Evolutionary conservation across 2,329 filamentous ascomycete genomes (phyloP).

Genomic region (Bipolaris gigantea): DNA sequence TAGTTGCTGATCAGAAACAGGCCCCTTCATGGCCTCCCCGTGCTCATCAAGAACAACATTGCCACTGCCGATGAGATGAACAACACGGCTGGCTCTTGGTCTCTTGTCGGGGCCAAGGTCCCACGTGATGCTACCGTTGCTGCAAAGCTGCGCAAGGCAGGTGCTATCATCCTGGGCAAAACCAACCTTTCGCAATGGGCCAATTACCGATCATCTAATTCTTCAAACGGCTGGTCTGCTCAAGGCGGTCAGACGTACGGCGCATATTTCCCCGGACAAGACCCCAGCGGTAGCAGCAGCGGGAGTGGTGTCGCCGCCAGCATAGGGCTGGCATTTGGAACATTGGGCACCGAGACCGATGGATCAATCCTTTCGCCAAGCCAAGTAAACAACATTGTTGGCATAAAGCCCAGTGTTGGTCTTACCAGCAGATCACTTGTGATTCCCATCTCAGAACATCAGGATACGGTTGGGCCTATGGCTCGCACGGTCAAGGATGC

Average conservation of each 20-base stretch:
- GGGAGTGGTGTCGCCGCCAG: constrained; percentile 64
- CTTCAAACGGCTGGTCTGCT: constrained; percentile 65
- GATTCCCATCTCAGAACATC: constrained; percentile 64
- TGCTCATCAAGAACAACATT: constrained; percentile 70
- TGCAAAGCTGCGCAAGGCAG: constrained; percentile 61
- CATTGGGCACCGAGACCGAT: constrained; percentile 64
- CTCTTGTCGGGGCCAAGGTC: constrained; percentile 61
- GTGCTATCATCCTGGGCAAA: constrained; percentile 68
- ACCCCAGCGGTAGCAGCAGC: constrained; percentile 51
- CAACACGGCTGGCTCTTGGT: constrained; percentile 66
- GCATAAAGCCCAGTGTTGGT: constrained; percentile 64
- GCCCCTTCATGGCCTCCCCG: constrained; percentile 65
- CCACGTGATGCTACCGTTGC: constrained; percentile 62
- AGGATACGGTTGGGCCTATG: constrained; percentile 62
- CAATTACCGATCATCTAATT: constrained; percentile 61
- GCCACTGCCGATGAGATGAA: constrained; percentile 65
- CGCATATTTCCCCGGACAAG: constrained; percentile 63
- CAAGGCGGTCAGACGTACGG: constrained; percentile 64
- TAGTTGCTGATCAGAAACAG: constrained; percentile 28
- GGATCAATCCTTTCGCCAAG: constrained; percentile 65
- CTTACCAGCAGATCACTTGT: constrained; percentile 64
- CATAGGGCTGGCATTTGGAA: constrained; percentile 61
- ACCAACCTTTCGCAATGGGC: constrained; percentile 67
- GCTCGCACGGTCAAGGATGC: constrained; percentile 62
- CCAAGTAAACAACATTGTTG: constrained; percentile 63